These are phyloP conservation scores for Botrytis tulipae DNA, from an alignment of 2,329 filamentous ascomycete species.

Conservation along the genomic window DNA sequence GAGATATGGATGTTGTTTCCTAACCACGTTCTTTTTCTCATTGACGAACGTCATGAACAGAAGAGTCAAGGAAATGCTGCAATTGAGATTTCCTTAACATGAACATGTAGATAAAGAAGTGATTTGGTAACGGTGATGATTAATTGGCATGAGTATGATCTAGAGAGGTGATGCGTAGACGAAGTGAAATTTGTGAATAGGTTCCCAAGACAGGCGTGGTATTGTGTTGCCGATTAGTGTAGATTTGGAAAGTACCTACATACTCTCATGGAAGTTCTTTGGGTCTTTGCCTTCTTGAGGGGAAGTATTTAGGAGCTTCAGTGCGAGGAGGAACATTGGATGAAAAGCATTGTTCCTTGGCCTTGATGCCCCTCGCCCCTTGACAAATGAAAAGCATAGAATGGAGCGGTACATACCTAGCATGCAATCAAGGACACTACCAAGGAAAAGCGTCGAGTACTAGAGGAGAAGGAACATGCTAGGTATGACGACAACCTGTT, in stretches of 20 bases:
- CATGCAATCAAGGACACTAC: background rate
- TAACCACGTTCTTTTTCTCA: slow-evolving; percentile 29
- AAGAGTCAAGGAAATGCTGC: slow-evolving; percentile 27
- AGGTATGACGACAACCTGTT: background rate
- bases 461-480: background rate
- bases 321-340: background rate
- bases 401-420: background rate
- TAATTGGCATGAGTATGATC: background rate
- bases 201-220: background rate
- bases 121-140: background rate
- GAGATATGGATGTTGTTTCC: slow-evolving; percentile 48
- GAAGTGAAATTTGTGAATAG: background rate
- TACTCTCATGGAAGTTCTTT: background rate
- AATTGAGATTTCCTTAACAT: background rate
- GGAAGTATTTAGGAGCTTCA: background rate
- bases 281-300: background rate
- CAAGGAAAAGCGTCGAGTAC: background rate
- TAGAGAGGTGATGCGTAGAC: background rate
- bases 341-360: background rate
- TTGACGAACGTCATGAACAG: slow-evolving; percentile 29
- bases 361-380: background rate
- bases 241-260: background rate
- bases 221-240: background rate
- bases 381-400: background rate
- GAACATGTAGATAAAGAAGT: background rate